A percentile compares a stretch with the other conserved stretches of the same genome.
These are phyloP conservation scores for Purpureocillium takamizusanense DNA, from an alignment of 2,329 filamentous ascomycete genomes.

Conservation along the genomic window DNA sequence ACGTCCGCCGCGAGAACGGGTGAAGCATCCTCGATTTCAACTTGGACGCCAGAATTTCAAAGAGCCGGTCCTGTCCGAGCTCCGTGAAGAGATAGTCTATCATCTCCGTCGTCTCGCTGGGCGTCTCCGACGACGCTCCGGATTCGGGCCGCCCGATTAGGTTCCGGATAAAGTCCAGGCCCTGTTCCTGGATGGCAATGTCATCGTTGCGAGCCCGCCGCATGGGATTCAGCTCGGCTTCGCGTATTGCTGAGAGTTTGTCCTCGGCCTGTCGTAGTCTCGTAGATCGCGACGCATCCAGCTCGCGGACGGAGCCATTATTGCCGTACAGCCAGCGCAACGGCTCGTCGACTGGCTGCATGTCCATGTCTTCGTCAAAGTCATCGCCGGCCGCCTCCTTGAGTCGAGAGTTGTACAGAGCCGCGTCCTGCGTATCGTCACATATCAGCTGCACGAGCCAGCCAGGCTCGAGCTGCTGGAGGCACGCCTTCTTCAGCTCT, in stretches of 20 bases:
- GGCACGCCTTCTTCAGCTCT: conserved; percentile 64
- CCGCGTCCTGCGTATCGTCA: conserved; percentile 47
- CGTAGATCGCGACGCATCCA: conserved; percentile 27
- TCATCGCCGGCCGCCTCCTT: conserved; percentile 24
- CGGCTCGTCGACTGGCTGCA: conserved; percentile 38
- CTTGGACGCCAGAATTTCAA: conserved; percentile 73
- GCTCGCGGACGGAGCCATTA: conserved; percentile 20
- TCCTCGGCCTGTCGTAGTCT: conserved; percentile 40
- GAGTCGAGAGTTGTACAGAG: conserved; percentile 28
- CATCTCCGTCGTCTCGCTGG: conserved; percentile 55
- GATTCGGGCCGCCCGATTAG: conserved; percentile 57
- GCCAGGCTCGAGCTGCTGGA: conserved; percentile 67
- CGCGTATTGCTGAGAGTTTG: conserved; percentile 43
- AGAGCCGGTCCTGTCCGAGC: conserved; percentile 68
- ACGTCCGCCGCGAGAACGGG: conserved; percentile 36
- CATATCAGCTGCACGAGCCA: conserved; percentile 78
- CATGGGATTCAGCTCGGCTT: conserved; percentile 58
- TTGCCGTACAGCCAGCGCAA: conserved; percentile 24
- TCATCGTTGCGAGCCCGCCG: conserved; percentile 68
- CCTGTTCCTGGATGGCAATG: conserved; percentile 81
- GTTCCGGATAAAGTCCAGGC: conserved; percentile 82
- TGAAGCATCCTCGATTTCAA: conserved; percentile 53
- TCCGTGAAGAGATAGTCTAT: conserved; percentile 75
- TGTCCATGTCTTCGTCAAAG: conserved; percentile 51
- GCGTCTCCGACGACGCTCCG: conserved; percentile 39